phyloP scores from a whole-genome alignment of 2,329 filamentous ascomycete species.

The Fusarium subglutinans region DNA sequence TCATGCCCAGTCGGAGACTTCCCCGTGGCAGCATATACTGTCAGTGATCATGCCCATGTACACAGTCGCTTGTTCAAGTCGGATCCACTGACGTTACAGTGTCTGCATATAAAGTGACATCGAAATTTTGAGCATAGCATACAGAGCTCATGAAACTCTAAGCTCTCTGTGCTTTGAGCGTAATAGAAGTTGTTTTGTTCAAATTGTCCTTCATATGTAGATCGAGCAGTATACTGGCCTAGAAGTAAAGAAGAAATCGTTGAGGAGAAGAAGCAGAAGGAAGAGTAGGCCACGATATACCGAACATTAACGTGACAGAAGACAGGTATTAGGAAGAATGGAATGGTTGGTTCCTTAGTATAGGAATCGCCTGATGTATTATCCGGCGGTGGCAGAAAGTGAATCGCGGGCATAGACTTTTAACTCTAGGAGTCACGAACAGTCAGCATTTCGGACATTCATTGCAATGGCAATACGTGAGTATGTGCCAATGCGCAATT shows the following conservation, averaged over 20 bases:
- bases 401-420: accelerated
- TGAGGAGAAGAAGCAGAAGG: too few relatives aligned
- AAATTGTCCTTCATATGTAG: too few relatives aligned
- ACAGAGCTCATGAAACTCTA: too few relatives aligned
- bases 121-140: too few relatives aligned
- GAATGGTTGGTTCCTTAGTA: accelerated
- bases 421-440: accelerated
- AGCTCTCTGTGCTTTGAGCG: too few relatives aligned
- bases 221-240: too few relatives aligned
- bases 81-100: neutral
- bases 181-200: too few relatives aligned
- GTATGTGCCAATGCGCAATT: accelerated
- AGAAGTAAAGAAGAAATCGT: too few relatives aligned
- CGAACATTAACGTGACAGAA: accelerated
- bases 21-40: too few relatives aligned
- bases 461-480: neutral
- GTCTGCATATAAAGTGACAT: neutral
- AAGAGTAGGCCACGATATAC: too few relatives aligned
- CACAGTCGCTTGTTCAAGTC: neutral
- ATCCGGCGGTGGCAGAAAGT: neutral
- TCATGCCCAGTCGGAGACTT: neutral
- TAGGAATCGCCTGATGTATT: accelerated
- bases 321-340: too few relatives aligned
- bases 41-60: neutral
- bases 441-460: too few relatives aligned